phyloP scores from a whole-genome alignment of 345 rosid genomes.

The Hibiscus syriacus region DNA sequence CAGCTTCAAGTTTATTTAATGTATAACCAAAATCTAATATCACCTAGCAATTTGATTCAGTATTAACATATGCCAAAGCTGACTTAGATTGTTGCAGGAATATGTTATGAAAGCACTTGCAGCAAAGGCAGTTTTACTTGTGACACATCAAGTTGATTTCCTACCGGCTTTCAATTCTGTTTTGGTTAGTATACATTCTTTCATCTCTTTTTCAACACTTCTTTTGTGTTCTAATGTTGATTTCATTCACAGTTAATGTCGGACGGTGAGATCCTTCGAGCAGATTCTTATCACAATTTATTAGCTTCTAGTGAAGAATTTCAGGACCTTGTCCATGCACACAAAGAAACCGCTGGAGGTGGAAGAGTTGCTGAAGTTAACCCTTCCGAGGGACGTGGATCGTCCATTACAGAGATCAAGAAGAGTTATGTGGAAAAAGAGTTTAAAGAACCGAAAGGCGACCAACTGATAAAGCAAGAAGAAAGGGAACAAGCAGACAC shows the following conservation, averaged over 20 bases:
- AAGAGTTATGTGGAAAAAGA: conserved; percentile 36
- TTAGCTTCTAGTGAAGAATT: conserved; percentile 41
- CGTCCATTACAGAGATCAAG: conserved; percentile 46
- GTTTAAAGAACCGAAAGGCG: conserved; percentile 38
- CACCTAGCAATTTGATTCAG: neutral
- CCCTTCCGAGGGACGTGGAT: conserved; percentile 20
- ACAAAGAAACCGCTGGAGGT: conserved; percentile 89
- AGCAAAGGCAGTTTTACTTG: conserved; percentile 29
- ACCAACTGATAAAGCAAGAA: conserved; percentile 72
- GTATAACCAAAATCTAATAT: conserved; percentile 12
- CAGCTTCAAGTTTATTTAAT: conserved; percentile 82
- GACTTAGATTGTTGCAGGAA: neutral
- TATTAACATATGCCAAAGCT: neutral
- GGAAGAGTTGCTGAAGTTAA: conserved; percentile 43
- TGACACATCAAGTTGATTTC: conserved; percentile 97
- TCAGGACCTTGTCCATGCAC: conserved; percentile 82
- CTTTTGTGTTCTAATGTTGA: neutral
- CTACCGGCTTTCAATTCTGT: conserved; percentile 78
- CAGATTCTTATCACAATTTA: neutral
- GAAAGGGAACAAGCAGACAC: conserved; percentile 74
- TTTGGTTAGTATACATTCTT: conserved; percentile 56
- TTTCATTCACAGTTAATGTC: conserved; percentile 60
- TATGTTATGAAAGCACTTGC: neutral
- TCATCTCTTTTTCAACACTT: too few relatives aligned
- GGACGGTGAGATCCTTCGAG: conserved; percentile 47